Percentiles rank a stretch among this genome's conserved stretches.
These are phyloP conservation scores for Purshia tridentata DNA, from an alignment of 306 rosid species.

Conservation along the genomic window DNA sequence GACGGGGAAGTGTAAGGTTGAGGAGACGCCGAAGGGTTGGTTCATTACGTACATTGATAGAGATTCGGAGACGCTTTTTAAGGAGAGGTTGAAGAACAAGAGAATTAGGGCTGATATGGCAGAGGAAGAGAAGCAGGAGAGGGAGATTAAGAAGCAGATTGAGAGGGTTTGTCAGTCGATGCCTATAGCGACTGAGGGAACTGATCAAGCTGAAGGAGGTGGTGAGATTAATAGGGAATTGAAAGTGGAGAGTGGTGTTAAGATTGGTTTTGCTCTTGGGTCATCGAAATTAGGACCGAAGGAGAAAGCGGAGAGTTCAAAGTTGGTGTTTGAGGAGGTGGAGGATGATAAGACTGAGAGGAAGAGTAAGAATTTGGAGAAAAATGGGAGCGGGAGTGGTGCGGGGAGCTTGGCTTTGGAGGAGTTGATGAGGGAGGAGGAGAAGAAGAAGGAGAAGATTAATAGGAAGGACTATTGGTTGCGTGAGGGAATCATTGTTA, in stretches of 20 bases:
- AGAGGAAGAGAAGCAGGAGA: constrained; percentile 88
- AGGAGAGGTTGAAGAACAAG: constrained; percentile 77
- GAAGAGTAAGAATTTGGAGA: constrained; percentile 22
- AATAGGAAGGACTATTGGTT: constrained; percentile 91
- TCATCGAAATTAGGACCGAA: constrained; percentile 40
- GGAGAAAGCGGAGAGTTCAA: constrained; percentile 48
- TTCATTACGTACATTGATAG: constrained; percentile 81
- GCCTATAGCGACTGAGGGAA: constrained; percentile 29
- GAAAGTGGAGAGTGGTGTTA: constrained; percentile 59
- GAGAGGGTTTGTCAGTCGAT: constrained; percentile 62
- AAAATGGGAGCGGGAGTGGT: constrained; percentile 31
- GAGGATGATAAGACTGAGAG: constrained; percentile 42
- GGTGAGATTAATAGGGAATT: constrained; percentile 48
- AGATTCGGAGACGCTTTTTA: constrained; percentile 75
- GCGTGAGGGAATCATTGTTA: constrained; percentile 70
- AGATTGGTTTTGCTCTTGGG: constrained; percentile 74
- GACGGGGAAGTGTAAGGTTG: constrained; percentile 81
- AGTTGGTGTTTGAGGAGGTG: constrained; percentile 57
- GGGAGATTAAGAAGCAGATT: constrained; percentile 76
- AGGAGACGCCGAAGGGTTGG: constrained; percentile 97
- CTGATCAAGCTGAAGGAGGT: constrained; percentile 36
- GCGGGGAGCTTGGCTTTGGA: constrained; percentile 52
- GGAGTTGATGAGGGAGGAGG: constrained; percentile 82
- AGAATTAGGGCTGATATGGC: constrained; percentile 64
- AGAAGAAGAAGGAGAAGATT: constrained; percentile 75